Evolutionary conservation across 495 filamentous ascomycete genomes (phyloP), one percentile per base, ranked within the genome.

Genomic region (Viridothelium virens): DNA sequence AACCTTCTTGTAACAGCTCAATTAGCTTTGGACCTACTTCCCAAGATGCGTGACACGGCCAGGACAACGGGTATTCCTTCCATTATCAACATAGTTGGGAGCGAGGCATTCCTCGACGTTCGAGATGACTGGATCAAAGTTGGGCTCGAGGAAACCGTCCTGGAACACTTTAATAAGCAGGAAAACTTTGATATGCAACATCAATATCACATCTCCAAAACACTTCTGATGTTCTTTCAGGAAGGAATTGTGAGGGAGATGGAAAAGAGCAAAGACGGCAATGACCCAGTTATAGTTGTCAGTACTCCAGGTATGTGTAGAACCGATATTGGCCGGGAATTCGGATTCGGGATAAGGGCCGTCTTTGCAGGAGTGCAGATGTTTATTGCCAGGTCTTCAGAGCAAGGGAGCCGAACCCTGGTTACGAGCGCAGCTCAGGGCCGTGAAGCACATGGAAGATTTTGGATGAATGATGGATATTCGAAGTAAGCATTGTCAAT

Each of bases 1-100:
- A 87, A 89, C 67, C 78, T 82, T 0, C 73, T 89, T 2, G 83
- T 82, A 3, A 87, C 84, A 0, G 76, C 79, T 11, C 70, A 88
- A 2, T 73, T 89, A 36, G 84, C 77, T 0, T 34, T 85, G 25
- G 71, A 86, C 0, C 70, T 89, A 25, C 75, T 89, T 1, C 85
- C 84, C 0, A 72, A 76, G 48, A 50, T 82, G 38, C 44, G 63
- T 4, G 63, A 47, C 1, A 65, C 47, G 12, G 63, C 61, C 33
- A 71, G 50, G 38, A 70, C 56, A 0, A 34, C n/a, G 25, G 56
- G 47, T 5, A 66, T 33, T 41, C 66, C 56, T 18, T 69, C 72
- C 2, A 62, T 69, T 3, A 67, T 74, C 4, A 65, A 69, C 62
- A 34, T 74, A 37, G 64, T 73, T 7, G 65, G 67, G 31, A 18